These are phyloP conservation scores for Omphalotus olearius DNA, from an alignment of 1,284 basidiomycete genomes.

Conservation along the genomic window DNA sequence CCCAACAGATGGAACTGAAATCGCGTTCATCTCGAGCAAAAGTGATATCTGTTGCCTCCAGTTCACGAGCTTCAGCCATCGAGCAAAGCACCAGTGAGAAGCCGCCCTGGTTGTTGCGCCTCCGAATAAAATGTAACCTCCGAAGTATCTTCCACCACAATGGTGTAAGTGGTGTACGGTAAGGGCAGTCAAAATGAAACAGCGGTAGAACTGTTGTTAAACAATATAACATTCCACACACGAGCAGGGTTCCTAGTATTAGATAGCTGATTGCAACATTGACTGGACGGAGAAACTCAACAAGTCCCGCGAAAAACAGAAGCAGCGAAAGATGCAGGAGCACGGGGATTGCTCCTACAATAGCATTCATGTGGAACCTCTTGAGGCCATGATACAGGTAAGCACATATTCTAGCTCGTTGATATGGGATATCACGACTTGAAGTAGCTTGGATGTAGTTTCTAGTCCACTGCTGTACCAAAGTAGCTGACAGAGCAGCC, in stretches of 20 bases:
- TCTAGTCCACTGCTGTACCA: constrained; percentile 24
- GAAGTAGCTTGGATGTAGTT: constrained; percentile 25
- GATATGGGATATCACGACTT: constrained; percentile 30
- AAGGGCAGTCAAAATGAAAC: constrained; percentile 30
- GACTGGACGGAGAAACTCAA: constrained; percentile 31
- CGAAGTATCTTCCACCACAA: constrained; percentile 29
- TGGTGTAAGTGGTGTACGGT: constrained; percentile 32
- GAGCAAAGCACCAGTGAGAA: constrained; percentile 13
- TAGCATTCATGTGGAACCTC: constrained; percentile 29
- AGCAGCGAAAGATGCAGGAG: constrained; percentile 37
- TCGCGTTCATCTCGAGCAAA: constrained; percentile 27
- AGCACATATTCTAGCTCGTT: constrained; percentile 32
- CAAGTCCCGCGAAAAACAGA: constrained; percentile 36
- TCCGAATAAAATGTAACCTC: constrained; percentile 22
- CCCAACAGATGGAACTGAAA: constrained; percentile 26
- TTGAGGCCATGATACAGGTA: constrained; percentile 29
- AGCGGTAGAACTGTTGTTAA: constrained; percentile 29
- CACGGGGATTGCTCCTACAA: constrained; percentile 34
- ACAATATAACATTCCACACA: constrained; percentile 26
- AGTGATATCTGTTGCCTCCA: constrained; percentile 25
- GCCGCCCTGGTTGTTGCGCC: constrained; percentile 18
- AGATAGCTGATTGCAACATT: constrained; percentile 27
- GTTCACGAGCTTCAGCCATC: constrained; percentile 27
- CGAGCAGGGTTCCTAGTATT: constrained; percentile 25
- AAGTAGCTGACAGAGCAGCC: constrained; percentile 22